phyloP scores from a whole-genome alignment of 2,329 filamentous ascomycete genomes.

The Phialocephala subalpina region DNA sequence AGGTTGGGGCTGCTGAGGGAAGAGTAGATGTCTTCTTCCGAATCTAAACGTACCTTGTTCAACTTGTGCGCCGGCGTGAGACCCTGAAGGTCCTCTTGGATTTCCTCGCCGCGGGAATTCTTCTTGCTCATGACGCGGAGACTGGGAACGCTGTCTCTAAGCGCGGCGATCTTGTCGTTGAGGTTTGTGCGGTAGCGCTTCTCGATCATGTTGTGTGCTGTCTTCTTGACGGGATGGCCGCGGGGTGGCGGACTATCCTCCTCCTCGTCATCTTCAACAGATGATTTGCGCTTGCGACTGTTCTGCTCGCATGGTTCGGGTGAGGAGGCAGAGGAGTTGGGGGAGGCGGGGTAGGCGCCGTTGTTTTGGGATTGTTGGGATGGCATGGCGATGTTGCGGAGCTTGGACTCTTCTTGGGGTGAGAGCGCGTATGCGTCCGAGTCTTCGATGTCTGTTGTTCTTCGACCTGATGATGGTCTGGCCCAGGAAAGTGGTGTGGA shows the following conservation, averaged over 20 bases:
- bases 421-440: conserved; percentile 27
- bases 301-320: conserved; percentile 41
- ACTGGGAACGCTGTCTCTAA: conserved; percentile 77
- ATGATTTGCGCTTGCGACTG: conserved; percentile 51
- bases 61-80: conserved; percentile 71
- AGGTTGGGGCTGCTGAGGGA: background rate
- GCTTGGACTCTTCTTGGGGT: conserved; percentile 46
- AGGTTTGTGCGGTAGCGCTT: conserved; percentile 85
- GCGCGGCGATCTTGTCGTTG: conserved; percentile 82
- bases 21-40: background rate
- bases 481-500: conserved; percentile 41
- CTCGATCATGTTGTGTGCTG: conserved; percentile 86
- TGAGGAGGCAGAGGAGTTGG: conserved; percentile 57
- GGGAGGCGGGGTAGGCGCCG: conserved; percentile 39
- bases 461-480: conserved; percentile 26
- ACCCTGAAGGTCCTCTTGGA: conserved; percentile 65
- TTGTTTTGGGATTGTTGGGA: conserved; percentile 47
- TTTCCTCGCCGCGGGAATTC: conserved; percentile 62
- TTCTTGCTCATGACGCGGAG: conserved; percentile 61
- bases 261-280: conserved; percentile 38
- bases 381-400: conserved; percentile 71
- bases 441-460: conserved; percentile 8
- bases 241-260: conserved; percentile 51
- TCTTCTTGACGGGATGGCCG: conserved; percentile 70
- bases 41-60: conserved; percentile 64